Percentiles rank a stretch among this genome's conserved stretches.
Conservation (phyloP, 1,139 yeast genomes). For the Suhomyces anneliseae region DNA sequence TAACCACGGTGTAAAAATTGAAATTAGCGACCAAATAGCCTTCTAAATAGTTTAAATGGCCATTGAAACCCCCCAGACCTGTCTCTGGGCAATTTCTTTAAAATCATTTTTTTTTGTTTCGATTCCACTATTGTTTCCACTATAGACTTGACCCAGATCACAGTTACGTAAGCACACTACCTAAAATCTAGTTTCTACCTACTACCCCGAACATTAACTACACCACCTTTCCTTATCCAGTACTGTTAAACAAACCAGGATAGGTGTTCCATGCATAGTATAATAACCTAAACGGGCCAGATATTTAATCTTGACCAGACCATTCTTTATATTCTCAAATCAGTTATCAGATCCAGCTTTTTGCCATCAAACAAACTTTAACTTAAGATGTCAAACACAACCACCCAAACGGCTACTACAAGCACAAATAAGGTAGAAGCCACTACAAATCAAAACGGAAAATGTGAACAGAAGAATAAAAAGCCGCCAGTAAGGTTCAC, state of each 20-base stretch:
- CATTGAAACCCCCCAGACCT: too few relatives aligned
- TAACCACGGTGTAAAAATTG: too few relatives aligned
- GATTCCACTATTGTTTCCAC: neutral
- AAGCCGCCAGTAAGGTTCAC: constrained; percentile 72
- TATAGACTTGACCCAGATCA: neutral
- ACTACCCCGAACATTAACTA: neutral
- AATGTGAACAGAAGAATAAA: neutral
- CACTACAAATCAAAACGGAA: neutral
- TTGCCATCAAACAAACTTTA: too few relatives aligned
- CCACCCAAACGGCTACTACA: neutral
- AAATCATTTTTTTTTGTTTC: too few relatives aligned
- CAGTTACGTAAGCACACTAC: neutral
- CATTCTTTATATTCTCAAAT: too few relatives aligned
- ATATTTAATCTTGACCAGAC: too few relatives aligned
- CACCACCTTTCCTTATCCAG: neutral
- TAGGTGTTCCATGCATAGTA: too few relatives aligned
- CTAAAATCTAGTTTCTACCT: neutral
- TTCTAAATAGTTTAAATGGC: too few relatives aligned
- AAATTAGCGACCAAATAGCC: too few relatives aligned
- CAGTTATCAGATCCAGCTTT: too few relatives aligned
- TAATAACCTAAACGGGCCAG: too few relatives aligned
- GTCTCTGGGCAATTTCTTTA: too few relatives aligned
- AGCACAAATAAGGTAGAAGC: neutral
- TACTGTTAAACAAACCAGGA: neutral
- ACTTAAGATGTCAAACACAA: neutral